Evolutionary conservation across 441 rosid species (phyloP), one percentile per base, ranked within the genome.

Genomic region (Brassica hybrid): DNA sequence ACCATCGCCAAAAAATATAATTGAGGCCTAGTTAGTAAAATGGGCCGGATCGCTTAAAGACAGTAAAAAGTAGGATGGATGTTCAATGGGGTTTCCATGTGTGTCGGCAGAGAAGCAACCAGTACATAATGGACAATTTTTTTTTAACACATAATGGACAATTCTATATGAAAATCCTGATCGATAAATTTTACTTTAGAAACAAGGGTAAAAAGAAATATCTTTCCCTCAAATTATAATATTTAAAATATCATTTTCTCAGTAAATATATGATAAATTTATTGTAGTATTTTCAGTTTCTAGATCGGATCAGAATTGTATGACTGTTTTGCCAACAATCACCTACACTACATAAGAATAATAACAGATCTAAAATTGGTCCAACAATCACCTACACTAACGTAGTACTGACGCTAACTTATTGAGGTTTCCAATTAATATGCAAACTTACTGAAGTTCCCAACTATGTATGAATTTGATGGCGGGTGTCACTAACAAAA

Each of bases 91-190:
- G 54, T 45, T 13, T n/a, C 16, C 54, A 13, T 12, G 54, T 13
- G 54, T 45, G 54, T 45, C 54, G 54, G 54, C 54, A 45, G 54
- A 45, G 54, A 13, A 45, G 54, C 54, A 45, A 45, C 54, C 54
- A 36, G n/a, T n/a, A n/a, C n/a, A n/a, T n/a, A n/a, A n/a, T n/a
- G n/a, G n/a, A n/a, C n/a, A n/a, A n/a, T 30, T 30, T 0, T 30
- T 4, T 5, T n/a, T n/a, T n/a, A n/a, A 2, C 13, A 45, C 54
- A 45, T 45, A 43, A 43, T 43, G 50, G 50, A 3, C 50, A 43
- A 11, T 34, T 34, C 7, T 7, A 43, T 1, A 34, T 34, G 41
- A n/a, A 43, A 43, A 11, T 43, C n/a, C 50, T 43, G 50, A 43
- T 43, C n/a, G 13, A 43, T 43, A 45, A 45, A 45, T n/a, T 45